Evolutionary conservation across 2,329 filamentous ascomycete species (phyloP).

Genomic region (Colletotrichum tropicale): DNA sequence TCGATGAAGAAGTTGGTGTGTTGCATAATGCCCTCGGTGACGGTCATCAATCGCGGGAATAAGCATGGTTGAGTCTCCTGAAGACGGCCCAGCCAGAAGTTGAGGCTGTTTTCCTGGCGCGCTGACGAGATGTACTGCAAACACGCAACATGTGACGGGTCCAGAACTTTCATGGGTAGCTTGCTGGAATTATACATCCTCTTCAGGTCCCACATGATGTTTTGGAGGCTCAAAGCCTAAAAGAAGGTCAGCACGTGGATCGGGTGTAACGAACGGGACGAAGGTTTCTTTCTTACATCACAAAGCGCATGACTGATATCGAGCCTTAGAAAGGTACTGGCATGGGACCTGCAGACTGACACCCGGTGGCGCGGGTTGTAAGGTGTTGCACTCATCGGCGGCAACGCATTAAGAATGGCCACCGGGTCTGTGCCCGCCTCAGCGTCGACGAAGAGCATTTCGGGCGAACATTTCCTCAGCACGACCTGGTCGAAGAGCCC

Average conservation of each 20-base stretch:
- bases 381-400: constrained; percentile 39
- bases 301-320: constrained; percentile 57
- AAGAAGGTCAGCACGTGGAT: neutral
- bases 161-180: constrained; percentile 33
- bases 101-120: constrained; percentile 38
- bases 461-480: constrained; percentile 49
- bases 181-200: constrained; percentile 46
- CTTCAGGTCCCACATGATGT: constrained; percentile 51
- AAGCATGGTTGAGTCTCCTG: constrained; percentile 42
- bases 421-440: constrained; percentile 40
- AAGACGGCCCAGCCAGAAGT: constrained; percentile 51
- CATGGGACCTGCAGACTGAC: constrained; percentile 50
- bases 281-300: constrained; percentile 37
- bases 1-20: constrained; percentile 44
- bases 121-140: constrained; percentile 37
- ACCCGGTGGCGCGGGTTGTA: constrained; percentile 53
- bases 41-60: constrained; percentile 45
- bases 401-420: constrained; percentile 43
- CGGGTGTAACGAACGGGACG: neutral
- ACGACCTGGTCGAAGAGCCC: constrained; percentile 57
- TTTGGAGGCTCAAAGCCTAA: constrained; percentile 41
- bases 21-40: constrained; percentile 29
- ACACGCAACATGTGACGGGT: constrained; percentile 43
- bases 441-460: constrained; percentile 59
- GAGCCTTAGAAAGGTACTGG: constrained; percentile 51